These are phyloP conservation scores for Vigna trinervia DNA, from an alignment of 306 rosid genomes.

Conservation along the genomic window DNA sequence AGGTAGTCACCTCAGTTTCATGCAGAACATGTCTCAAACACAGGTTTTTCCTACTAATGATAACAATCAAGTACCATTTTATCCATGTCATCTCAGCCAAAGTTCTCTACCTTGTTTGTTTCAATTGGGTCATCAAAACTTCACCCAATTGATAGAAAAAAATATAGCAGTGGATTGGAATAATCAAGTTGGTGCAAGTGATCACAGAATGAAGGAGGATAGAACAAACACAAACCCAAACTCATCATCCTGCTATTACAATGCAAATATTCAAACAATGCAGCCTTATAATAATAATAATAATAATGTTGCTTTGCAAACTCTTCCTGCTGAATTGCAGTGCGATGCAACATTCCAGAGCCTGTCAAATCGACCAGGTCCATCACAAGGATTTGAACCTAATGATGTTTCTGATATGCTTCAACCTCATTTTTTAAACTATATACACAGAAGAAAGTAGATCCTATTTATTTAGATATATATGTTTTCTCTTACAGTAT, in stretches of 20 bases:
- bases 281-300: not conserved
- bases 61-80: not conserved
- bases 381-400: not conserved
- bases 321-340: not conserved
- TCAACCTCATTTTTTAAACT: constrained; percentile 22
- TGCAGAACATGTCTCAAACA: constrained; percentile 7
- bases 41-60: not conserved
- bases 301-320: not conserved
- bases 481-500: no score
- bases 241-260: not conserved
- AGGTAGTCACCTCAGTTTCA: constrained; percentile 19
- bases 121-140: constrained; percentile 17
- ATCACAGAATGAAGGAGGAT: not conserved
- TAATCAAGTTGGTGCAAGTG: not conserved
- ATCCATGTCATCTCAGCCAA: not conserved
- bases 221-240: not conserved
- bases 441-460: constrained; percentile 16
- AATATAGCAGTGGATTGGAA: constrained; percentile 4
- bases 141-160: not conserved
- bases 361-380: not conserved
- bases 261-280: constrained; percentile 11
- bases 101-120: constrained; percentile 30
- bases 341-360: not conserved
- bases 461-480: no score
- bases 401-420: not conserved